A percentile compares a stretch with the other conserved stretches of the same genome.
Conservation (phyloP, 116 monocot species). For the Papilionanthe hybrid region DNA sequence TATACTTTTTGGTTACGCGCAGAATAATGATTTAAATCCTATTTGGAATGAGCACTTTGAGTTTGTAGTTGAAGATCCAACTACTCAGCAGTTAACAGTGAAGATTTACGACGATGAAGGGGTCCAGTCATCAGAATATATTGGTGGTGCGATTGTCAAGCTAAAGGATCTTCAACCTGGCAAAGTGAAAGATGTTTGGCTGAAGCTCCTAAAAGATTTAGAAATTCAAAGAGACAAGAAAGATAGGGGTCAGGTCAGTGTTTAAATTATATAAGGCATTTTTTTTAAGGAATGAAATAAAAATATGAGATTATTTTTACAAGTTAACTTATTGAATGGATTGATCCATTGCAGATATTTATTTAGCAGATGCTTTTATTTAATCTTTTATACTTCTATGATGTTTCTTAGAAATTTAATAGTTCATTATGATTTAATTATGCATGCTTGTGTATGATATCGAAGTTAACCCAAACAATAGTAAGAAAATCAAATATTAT, state of each 20-base stretch:
- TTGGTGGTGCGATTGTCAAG: slow-evolving; percentile 63
- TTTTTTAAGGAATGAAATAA: background rate
- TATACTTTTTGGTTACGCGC: slow-evolving; percentile 17
- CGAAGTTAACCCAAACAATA: no score
- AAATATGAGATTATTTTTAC: background rate
- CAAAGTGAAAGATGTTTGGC: slow-evolving; percentile 91
- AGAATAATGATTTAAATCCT: slow-evolving; percentile 97
- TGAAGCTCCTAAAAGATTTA: slow-evolving; percentile 90
- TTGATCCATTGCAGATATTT: background rate
- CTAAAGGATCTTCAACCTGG: slow-evolving; percentile 78
- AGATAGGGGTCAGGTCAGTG: slow-evolving; percentile 78
- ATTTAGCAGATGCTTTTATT: background rate
- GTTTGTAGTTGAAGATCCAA: slow-evolving; percentile 83
- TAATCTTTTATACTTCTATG: background rate
- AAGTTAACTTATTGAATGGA: background rate
- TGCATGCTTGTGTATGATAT: no score
- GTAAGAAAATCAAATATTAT: no score
- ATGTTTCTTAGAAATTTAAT: no score
- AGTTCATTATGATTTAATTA: no score
- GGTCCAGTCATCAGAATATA: slow-evolving; percentile 74
- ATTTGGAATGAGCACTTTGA: slow-evolving; percentile 98
- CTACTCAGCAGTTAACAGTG: slow-evolving; percentile 71
- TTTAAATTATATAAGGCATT: background rate
- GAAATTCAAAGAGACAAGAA: slow-evolving; percentile 90
- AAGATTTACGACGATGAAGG: slow-evolving; percentile 98